Conservation (phyloP, 495 filamentous ascomycete genomes). For the Cercophora newfieldiana region DNA sequence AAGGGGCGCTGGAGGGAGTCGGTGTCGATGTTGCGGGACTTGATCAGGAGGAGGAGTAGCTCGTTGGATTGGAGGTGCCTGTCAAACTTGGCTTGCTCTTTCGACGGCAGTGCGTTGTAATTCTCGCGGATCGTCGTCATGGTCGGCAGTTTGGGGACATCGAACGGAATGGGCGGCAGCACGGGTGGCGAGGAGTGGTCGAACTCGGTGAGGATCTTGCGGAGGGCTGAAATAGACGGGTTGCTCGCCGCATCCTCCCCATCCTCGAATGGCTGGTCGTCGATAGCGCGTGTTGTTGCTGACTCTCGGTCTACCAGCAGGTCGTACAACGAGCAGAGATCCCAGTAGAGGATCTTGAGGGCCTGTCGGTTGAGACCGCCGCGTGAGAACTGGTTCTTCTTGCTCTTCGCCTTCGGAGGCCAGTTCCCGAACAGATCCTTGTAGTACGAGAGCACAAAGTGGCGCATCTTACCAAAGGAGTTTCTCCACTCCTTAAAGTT, state of each 20-base stretch:
- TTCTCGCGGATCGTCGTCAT: conserved; percentile 61
- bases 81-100: conserved; percentile 66
- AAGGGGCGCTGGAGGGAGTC: conserved; percentile 61
- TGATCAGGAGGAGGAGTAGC: conserved; percentile 67
- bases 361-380: conserved; percentile 82
- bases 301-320: conserved; percentile 75
- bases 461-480: conserved; percentile 71
- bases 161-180: conserved; percentile 87
- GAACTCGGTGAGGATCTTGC: conserved; percentile 78
- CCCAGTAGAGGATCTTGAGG: conserved; percentile 77
- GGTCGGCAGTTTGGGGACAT: conserved; percentile 75
- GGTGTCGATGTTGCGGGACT: conserved; percentile 72
- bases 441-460: conserved; percentile 74
- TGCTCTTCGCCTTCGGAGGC: conserved; percentile 88
- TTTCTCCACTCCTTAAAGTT: conserved; percentile 82
- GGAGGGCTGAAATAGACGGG: conserved; percentile 53
- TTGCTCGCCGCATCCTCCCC: conserved; percentile 31
- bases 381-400: conserved; percentile 89
- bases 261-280: conserved; percentile 47
- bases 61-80: conserved; percentile 76
- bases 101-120: conserved; percentile 61
- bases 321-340: conserved; percentile 86
- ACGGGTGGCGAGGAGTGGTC: conserved; percentile 87
- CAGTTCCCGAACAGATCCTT: conserved; percentile 84
- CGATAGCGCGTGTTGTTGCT: conserved; percentile 56